Conservation (phyloP, 345 rosid species). For the Pugionium dolabratum region DNA sequence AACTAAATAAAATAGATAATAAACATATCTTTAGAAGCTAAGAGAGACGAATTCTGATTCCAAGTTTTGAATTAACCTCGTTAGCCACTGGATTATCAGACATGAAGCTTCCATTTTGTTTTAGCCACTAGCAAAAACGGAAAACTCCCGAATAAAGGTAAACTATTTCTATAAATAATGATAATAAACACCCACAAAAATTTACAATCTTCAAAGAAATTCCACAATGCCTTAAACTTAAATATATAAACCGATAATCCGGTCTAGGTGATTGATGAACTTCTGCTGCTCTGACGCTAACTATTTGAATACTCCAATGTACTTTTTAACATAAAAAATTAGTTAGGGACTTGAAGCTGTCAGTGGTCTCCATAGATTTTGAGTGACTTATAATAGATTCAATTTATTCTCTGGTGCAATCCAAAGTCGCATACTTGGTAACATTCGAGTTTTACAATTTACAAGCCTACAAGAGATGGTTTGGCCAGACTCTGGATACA, state of each 20-base stretch:
- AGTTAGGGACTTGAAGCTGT: slow-evolving; percentile 5
- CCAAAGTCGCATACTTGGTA: background rate
- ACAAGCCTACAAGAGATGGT: slow-evolving; percentile 1
- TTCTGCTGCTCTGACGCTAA: background rate
- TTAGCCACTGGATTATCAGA: too few relatives aligned
- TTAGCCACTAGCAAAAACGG: too few relatives aligned
- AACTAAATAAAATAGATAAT: too few relatives aligned
- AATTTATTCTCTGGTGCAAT: background rate
- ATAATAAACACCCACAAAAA: background rate
- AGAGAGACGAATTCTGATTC: too few relatives aligned
- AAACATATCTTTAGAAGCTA: too few relatives aligned
- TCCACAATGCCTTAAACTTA: background rate
- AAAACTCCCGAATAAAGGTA: too few relatives aligned
- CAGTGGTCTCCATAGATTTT: slow-evolving; percentile 4
- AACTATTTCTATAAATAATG: too few relatives aligned
- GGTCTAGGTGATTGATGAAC: background rate
- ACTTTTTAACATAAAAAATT: background rate
- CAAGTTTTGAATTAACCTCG: too few relatives aligned
- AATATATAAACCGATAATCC: too few relatives aligned
- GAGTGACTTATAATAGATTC: slow-evolving; percentile 10
- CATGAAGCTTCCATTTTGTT: too few relatives aligned
- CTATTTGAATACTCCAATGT: slow-evolving; percentile 1
- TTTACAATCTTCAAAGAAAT: background rate
- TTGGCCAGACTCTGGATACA: background rate
- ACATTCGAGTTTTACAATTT: slow-evolving; percentile 7